These are phyloP conservation scores for Coffea eugenioides DNA, from an alignment of 257 asterid genomes.

Conservation along the genomic window DNA sequence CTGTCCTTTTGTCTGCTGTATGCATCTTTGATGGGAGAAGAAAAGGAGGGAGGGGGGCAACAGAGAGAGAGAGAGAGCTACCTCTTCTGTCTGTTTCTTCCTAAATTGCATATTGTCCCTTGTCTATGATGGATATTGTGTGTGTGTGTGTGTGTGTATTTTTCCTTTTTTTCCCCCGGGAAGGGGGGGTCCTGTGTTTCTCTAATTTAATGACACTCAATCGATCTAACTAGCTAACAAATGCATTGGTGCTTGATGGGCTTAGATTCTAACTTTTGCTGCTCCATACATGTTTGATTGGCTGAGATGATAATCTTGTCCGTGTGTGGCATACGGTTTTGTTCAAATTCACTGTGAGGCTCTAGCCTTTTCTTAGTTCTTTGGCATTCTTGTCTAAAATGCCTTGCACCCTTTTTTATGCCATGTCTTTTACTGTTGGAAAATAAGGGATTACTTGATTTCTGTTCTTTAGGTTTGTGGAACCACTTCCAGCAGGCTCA, in stretches of 20 bases:
- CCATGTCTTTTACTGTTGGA: background rate
- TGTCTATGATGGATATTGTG: background rate
- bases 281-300: background rate
- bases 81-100: background rate
- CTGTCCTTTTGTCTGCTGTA: background rate
- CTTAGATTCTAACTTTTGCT: background rate
- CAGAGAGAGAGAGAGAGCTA: background rate
- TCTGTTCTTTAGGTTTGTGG: slow-evolving; percentile 57
- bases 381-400: background rate
- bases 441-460: slow-evolving; percentile 5
- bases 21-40: background rate
- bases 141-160: background rate
- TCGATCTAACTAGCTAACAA: background rate
- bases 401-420: background rate
- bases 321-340: background rate
- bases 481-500: slow-evolving; percentile 83
- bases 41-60: too few species aligned
- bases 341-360: background rate
- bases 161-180: background rate
- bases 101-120: background rate
- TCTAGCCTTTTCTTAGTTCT: background rate
- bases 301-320: background rate
- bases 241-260: too few species aligned
- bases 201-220: background rate
- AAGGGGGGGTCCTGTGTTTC: too few species aligned